phyloP scores from a whole-genome alignment of 179 eudicot genomes.

The Beta macrorhiza region DNA sequence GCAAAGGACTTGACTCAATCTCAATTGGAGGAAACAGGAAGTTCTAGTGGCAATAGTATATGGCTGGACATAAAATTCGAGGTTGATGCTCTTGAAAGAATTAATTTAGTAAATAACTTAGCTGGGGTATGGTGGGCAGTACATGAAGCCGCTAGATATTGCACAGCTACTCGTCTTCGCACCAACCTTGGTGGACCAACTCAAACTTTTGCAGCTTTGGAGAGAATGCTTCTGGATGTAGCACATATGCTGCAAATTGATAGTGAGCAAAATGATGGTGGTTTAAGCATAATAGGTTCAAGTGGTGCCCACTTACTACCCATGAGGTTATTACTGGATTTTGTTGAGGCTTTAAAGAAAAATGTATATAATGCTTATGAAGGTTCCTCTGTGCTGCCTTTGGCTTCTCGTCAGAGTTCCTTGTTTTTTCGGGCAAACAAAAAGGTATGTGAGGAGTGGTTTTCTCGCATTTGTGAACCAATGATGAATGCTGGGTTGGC shows the following conservation, averaged over 20 bases:
- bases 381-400: conserved; percentile 78
- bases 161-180: conserved; percentile 85
- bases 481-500: conserved; percentile 99
- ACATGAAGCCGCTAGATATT: conserved; percentile 96
- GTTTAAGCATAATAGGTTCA: conserved; percentile 66
- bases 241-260: conserved; percentile 85
- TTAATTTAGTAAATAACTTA: conserved; percentile 61
- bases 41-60: conserved; percentile 37
- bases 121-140: conserved; percentile 99
- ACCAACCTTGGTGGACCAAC: conserved; percentile 99
- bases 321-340: conserved; percentile 83
- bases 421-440: conserved; percentile 92
- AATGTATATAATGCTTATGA: conserved; percentile 97
- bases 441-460: conserved; percentile 99
- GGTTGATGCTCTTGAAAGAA: conserved; percentile 62
- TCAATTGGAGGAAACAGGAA: conserved; percentile 59
- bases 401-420: conserved; percentile 74
- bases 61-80: conserved; percentile 64
- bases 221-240: conserved; percentile 96
- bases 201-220: conserved; percentile 98
- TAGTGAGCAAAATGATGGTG: conserved; percentile 80
- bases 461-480: conserved; percentile 97
- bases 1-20: conserved; percentile 43
- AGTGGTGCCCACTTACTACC: conserved; percentile 87
- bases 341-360: conserved; percentile 98